Percentiles rank a stretch among this genome's conserved stretches.
Evolutionary conservation across 179 eudicot genomes (phyloP).

Genomic region (Beta corolliflora): DNA sequence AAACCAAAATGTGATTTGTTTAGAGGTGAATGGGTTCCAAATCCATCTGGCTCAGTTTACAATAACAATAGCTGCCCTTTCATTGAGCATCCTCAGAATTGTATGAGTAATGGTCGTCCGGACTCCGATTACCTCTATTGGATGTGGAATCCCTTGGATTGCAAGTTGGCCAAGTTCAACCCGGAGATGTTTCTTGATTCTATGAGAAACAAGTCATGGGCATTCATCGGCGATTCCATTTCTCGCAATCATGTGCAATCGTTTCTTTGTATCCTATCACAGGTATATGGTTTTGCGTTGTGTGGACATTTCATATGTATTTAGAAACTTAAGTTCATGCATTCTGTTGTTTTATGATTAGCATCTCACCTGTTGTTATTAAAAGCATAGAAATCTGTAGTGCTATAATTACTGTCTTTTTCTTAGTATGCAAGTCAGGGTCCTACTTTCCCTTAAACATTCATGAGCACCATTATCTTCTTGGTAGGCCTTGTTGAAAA

Average conservation of each 20-base stretch:
- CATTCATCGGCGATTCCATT: conserved; percentile 60
- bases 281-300: conserved; percentile 33
- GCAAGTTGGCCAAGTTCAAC: conserved; percentile 44
- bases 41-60: conserved; percentile 39
- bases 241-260: conserved; percentile 62
- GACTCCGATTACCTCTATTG: conserved; percentile 44
- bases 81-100: conserved; percentile 41
- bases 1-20: conserved; percentile 43
- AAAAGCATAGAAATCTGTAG: not conserved
- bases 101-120: conserved; percentile 50
- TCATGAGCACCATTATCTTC: conserved; percentile 9
- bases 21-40: conserved; percentile 44
- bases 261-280: conserved; percentile 47
- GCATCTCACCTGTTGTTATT: not conserved
- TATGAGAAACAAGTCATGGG: conserved; percentile 51
- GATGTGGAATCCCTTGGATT: conserved; percentile 50
- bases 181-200: conserved; percentile 38
- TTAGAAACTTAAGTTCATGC: not conserved
- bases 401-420: not conserved
- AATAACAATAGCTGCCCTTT: conserved; percentile 36
- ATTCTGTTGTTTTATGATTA: not conserved
- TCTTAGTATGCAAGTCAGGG: conserved; percentile 25
- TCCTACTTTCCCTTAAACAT: conserved; percentile 14
- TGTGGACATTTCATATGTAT: not conserved
- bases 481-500: conserved; percentile 27